A percentile compares a stretch with the other conserved stretches of the same genome.
Conservation (phyloP, 768 basidiomycete species). For the Leccinum olivaceopallidum region DNA sequence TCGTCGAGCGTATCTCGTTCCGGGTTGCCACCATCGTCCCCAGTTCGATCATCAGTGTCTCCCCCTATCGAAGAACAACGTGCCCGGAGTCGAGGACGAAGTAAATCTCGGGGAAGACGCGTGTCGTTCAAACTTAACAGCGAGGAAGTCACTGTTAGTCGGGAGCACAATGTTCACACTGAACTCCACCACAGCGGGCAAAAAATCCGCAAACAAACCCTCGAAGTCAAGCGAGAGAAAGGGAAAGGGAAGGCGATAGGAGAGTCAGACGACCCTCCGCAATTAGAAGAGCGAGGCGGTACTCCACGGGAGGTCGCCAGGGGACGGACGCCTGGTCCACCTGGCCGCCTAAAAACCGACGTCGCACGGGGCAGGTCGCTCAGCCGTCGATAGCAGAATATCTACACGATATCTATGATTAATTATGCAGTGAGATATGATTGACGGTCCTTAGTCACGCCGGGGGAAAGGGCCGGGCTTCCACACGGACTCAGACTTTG, state of each 20-base stretch:
- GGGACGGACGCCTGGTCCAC: conserved; percentile 31
- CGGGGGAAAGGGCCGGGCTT: background rate
- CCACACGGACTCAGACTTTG: conserved; percentile 7
- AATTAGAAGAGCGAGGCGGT: conserved; percentile 16
- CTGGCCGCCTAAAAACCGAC: conserved; percentile 16
- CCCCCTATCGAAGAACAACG: conserved; percentile 34
- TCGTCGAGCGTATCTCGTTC: conserved; percentile 48
- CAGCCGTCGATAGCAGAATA: conserved; percentile 21
- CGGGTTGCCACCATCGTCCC: conserved; percentile 54
- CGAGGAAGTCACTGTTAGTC: conserved; percentile 14
- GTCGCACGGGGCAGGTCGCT: conserved; percentile 23
- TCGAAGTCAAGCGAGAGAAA: conserved; percentile 18
- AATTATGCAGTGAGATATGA: conserved; percentile 10
- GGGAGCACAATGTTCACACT: conserved; percentile 10
- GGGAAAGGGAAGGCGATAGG: conserved; percentile 18
- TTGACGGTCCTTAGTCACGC: conserved; percentile 3
- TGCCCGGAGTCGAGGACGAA: conserved; percentile 43
- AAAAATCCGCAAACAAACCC: conserved; percentile 6
- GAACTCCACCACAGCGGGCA: conserved; percentile 7
- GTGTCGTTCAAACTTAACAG: conserved; percentile 56
- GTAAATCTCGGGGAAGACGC: conserved; percentile 53
- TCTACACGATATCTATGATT: conserved; percentile 10
- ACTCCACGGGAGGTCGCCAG: conserved; percentile 14
- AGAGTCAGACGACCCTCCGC: conserved; percentile 3
- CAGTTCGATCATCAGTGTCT: conserved; percentile 41